Evolutionary conservation across 2,329 filamentous ascomycete genomes (phyloP).

Genomic region (Colletotrichum simmondsii): DNA sequence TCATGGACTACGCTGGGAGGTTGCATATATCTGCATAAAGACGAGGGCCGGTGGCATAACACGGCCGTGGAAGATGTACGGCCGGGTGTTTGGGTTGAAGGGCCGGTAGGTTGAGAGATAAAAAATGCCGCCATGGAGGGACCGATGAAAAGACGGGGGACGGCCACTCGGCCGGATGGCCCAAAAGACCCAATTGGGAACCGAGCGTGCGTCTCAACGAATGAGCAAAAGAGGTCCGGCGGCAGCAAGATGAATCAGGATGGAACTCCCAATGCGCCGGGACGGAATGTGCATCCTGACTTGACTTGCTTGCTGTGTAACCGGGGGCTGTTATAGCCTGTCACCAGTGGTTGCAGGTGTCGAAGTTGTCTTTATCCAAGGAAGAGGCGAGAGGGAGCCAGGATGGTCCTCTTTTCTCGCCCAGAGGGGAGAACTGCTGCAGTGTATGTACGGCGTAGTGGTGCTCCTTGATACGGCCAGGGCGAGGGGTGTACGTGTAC

Average conservation of each 20-base stretch:
- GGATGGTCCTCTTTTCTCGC: background rate
- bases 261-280: conserved; percentile 17
- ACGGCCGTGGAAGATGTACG: background rate
- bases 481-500: background rate
- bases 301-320: background rate
- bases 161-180: conserved; percentile 19
- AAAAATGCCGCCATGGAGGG: conserved; percentile 2
- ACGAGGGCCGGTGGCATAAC: background rate
- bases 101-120: background rate
- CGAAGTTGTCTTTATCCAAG: background rate
- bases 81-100: conserved; percentile 1
- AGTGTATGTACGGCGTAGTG: background rate
- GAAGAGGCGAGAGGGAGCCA: background rate
- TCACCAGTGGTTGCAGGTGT: background rate
- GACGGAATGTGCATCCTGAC: conserved; percentile 11
- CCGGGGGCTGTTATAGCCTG: background rate
- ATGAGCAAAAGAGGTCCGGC: background rate
- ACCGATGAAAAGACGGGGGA: background rate
- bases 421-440: background rate
- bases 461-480: background rate
- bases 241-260: conserved; percentile 15
- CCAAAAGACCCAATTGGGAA: conserved; percentile 19
- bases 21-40: background rate
- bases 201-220: conserved; percentile 24
- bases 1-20: background rate